Base-by-base conservation (phyloP, 106 monocot species). In the Acorus calamus region DNA sequence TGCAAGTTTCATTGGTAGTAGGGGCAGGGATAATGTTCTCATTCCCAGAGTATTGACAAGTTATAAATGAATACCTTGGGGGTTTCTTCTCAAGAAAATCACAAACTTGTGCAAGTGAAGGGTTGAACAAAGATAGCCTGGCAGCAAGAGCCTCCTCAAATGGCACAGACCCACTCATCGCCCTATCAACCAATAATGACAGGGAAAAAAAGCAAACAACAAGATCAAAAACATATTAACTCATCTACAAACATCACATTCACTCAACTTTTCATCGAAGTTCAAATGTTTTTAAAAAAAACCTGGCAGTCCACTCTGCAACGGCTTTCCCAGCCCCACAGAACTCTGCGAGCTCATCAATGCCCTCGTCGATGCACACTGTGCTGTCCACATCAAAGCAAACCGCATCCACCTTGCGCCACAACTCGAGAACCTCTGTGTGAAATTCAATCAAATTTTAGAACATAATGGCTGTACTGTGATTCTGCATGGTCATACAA, bases 351-450 rank as follows among this genome's bases (percentile, higher is more conserved):
- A 94, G 84, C 57, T 89, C 94, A 75, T 94, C 94, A 42, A 98
- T 98, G 45, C 98, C 98, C 77, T 98, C 98, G 63, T 98, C 92
- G 57, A 92, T 55, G 65, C 88, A 92, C 8, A 98, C 98, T 46
- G 98, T 94, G 73, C 94, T 94, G 67, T 94, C 94, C 61, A 94
- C 94, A 76, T 94, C 94, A 66, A 94, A 94, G 69, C 94, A 94
- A 50, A 94, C 94, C 3, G 81, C 98, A 76, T 92, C 81, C 9
- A 83, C 87, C 54, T 56, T 88, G 14, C 73, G 66, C 98, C 88
- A 92, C 52, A 88, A 77, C 67, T 83, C 76, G 53, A 92, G 73
- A 46, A 86, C 92, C 60, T 86, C 98, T 98, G 28, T 28, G 28
- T 28, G 28, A 28, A 28, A 28, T 28, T 28, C 28, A 28, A 28